These are phyloP conservation scores for Podila epicladia DNA, from an alignment of 192 early-diverging fungal genomes.

Conservation along the genomic window DNA sequence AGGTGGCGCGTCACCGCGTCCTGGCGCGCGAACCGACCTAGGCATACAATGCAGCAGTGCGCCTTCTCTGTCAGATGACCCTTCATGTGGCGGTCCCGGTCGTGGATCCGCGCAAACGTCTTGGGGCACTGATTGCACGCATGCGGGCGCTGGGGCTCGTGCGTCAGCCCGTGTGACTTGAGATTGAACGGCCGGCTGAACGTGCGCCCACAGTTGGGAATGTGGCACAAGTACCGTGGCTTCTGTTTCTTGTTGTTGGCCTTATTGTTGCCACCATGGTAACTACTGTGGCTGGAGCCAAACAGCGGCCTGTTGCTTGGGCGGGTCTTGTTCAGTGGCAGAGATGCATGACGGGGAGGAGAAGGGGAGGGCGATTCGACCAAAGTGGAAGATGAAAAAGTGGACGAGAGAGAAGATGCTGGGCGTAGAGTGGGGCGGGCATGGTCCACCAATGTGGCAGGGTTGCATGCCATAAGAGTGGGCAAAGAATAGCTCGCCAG, in stretches of 20 bases:
- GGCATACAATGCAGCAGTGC: conserved; percentile 71
- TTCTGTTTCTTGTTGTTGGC: conserved; percentile 3
- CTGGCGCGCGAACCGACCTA: conserved; percentile 64
- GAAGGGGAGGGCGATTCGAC: background rate
- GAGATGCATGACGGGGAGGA: background rate
- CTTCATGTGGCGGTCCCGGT: conserved; percentile 73
- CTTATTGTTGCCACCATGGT: background rate
- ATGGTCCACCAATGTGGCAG: background rate
- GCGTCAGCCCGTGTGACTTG: conserved; percentile 74
- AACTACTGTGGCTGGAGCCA: background rate
- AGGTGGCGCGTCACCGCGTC: conserved; percentile 46
- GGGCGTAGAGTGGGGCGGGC: background rate
- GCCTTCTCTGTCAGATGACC: conserved; percentile 77
- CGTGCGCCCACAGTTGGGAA: conserved; percentile 35
- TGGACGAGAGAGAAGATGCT: background rate
- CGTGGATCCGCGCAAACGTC: conserved; percentile 87
- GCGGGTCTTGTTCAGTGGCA: background rate
- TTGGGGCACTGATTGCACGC: conserved; percentile 74
- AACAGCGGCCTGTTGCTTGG: background rate
- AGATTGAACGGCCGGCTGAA: conserved; percentile 79
- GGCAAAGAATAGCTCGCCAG: background rate
- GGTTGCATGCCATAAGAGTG: background rate
- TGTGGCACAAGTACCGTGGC: conserved; percentile 14
- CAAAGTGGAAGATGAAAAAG: background rate
- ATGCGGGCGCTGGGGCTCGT: conserved; percentile 72